Base-by-base conservation (phyloP, 1,284 basidiomycete genomes). In the Anthracocystis panici-leucophaei region DNA sequence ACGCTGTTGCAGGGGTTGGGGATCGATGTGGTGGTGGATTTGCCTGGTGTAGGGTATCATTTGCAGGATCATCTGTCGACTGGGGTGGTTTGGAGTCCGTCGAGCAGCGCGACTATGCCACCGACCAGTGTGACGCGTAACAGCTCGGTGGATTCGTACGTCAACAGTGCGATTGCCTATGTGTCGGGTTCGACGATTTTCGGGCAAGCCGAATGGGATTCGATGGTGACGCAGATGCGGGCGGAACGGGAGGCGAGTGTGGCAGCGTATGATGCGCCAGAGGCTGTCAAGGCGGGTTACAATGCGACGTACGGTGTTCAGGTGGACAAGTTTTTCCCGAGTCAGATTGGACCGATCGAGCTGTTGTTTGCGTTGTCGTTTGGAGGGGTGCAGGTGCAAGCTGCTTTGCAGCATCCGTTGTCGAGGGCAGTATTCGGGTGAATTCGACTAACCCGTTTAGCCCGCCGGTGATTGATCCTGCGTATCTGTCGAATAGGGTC, bases 131-230 rank as follows among this genome's bases (percentile, higher is more conserved):
- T 78, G 4, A 80, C 76, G n/a, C 64, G 71, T 25, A 80, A 88
- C 7, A 71, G 86, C 6, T 84, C 87, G 0, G 88, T 89, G 84
- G 86, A 90, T 25, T 91, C 90, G 2, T 90, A 89, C 82, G 88
- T 91, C 85, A 92, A 92, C 87, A 89, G 89, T 1, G 89, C 89
- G 9, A 89, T 90, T 7, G 90, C 89, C 5, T 92, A 91, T 83
- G 87, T 90, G 72, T 90, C 91, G 82, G 84, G 89, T 38, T 87
- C 88, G 18, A 86, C 86, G 27, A 86, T 90, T 23, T 84, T 90
- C 44, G 88, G 89, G 27, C 53, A 78, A 23, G 7, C 25, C 0
- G 23, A 44, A 16, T 73, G 70, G 70, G 14, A 18, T 14, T 21
- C n/a, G n/a, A 62, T 45, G 57, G 77, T 59, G 54, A 76, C 33